Conservation (phyloP, 495 filamentous ascomycete genomes). For the Hypomontagnella submonticulosa region DNA sequence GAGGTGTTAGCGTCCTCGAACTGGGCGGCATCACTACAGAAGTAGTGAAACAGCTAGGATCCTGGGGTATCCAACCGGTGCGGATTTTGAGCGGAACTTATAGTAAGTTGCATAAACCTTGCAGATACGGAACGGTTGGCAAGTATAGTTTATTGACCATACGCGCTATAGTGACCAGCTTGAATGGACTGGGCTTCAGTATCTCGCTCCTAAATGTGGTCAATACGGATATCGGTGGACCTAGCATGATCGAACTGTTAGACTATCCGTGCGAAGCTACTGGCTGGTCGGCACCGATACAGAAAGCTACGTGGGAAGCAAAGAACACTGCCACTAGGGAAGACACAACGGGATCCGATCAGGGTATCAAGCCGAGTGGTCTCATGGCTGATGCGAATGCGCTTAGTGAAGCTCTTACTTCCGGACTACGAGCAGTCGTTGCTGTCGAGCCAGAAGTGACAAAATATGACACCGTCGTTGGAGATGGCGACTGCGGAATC, state of each 20-base stretch:
- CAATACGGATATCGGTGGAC: slow-evolving; percentile 81
- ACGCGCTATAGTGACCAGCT: slow-evolving; percentile 73
- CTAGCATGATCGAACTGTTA: slow-evolving; percentile 85
- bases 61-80: slow-evolving; percentile 77
- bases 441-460: slow-evolving; percentile 85
- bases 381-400: slow-evolving; percentile 70
- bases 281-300: slow-evolving; percentile 84
- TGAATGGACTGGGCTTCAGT: slow-evolving; percentile 94
- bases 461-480: slow-evolving; percentile 88
- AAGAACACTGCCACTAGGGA: slow-evolving; percentile 59
- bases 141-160: slow-evolving; percentile 49
- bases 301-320: slow-evolving; percentile 67
- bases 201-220: slow-evolving; percentile 83
- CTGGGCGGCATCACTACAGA: slow-evolving; percentile 90
- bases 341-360: slow-evolving; percentile 52
- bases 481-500: slow-evolving; percentile 95
- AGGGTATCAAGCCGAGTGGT: slow-evolving; percentile 71
- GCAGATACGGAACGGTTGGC: not conserved
- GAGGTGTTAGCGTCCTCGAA: slow-evolving; percentile 90
- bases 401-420: slow-evolving; percentile 69
- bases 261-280: slow-evolving; percentile 86
- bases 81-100: slow-evolving; percentile 73
- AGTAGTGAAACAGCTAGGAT: slow-evolving; percentile 79
- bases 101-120: slow-evolving; percentile 49
- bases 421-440: slow-evolving; percentile 78